Percentiles rank a stretch among this genome's conserved stretches.
Evolutionary conservation across 352 stramenopile genomes (phyloP).

Genomic region (Pythium dissotocum): DNA sequence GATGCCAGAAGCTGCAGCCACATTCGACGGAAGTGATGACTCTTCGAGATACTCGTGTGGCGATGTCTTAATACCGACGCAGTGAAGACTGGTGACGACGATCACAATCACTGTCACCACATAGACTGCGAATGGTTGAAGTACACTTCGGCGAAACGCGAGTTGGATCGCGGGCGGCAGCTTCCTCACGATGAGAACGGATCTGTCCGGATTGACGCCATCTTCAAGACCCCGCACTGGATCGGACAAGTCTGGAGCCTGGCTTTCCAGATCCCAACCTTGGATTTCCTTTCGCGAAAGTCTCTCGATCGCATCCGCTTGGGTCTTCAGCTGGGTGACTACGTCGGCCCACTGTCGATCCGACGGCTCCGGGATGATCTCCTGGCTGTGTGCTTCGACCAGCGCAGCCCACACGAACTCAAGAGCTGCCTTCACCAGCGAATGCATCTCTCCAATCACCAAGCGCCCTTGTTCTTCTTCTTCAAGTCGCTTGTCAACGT

Average conservation of each 20-base stretch:
- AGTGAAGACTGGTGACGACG: background rate
- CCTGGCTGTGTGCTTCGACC: slow-evolving; percentile 16
- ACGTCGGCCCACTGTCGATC: background rate
- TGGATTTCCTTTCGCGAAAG: background rate
- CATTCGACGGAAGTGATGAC: slow-evolving; percentile 1
- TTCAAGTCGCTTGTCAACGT: slow-evolving; percentile 12
- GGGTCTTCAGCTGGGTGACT: background rate
- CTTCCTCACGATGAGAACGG: slow-evolving; percentile 11
- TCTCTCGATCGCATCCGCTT: too few species aligned
- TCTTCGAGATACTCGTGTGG: background rate
- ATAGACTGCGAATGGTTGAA: slow-evolving; percentile 16
- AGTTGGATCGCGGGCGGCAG: slow-evolving; percentile 11
- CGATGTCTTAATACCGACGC: background rate
- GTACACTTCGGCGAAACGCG: slow-evolving; percentile 27
- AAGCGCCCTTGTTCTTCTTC: background rate
- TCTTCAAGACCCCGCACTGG: background rate
- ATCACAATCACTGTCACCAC: background rate
- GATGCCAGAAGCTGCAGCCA: background rate
- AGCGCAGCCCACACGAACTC: slow-evolving; percentile 15
- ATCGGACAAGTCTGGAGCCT: background rate
- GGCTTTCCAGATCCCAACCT: slow-evolving; percentile 2
- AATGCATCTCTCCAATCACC: too few species aligned
- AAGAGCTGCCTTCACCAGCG: too few species aligned
- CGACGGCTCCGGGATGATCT: background rate
- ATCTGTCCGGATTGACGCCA: too few species aligned